A percentile compares a stretch with the other conserved stretches of the same genome.
Conservation (phyloP, 345 rosid genomes). For the Pugionium dolabratum region DNA sequence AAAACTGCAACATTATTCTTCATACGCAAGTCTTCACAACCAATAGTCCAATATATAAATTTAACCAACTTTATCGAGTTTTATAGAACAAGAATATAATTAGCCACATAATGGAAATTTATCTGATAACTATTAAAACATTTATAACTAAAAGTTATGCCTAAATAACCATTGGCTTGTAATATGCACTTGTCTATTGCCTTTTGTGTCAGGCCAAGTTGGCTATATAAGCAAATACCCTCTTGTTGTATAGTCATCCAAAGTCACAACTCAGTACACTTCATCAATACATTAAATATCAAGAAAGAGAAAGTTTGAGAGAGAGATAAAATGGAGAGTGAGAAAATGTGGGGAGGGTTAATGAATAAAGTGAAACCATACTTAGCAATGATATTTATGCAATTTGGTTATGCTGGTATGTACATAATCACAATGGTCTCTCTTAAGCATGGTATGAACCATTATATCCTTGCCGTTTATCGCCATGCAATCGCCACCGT, state of each 20-base stretch:
- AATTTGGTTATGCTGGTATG: constrained; percentile 92
- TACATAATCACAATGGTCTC: constrained; percentile 77
- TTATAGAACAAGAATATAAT: constrained; percentile 18
- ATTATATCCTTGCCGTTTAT: constrained; percentile 69
- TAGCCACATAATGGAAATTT: constrained; percentile 28
- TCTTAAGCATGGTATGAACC: constrained; percentile 77
- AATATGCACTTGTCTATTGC: constrained; percentile 36
- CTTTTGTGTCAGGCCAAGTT: constrained; percentile 38
- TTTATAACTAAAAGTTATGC: constrained; percentile 14
- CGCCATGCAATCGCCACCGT: constrained; percentile 76
- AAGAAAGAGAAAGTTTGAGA: constrained; percentile 23
- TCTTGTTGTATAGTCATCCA: constrained; percentile 31
- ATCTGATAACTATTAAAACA: constrained; percentile 7
- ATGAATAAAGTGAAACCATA: constrained; percentile 61
- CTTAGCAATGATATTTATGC: constrained; percentile 72
- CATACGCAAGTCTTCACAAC: constrained; percentile 34
- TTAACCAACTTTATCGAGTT: not conserved
- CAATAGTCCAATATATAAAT: constrained; percentile 23
- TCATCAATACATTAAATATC: constrained; percentile 19
- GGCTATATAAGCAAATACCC: constrained; percentile 41
- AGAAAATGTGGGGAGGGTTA: constrained; percentile 40
- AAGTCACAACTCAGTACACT: constrained; percentile 23
- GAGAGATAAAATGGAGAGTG: constrained; percentile 30
- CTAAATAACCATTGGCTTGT: constrained; percentile 27
- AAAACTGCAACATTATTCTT: constrained; percentile 20